Conservation (phyloP, 2,329 filamentous ascomycete species). For the Claviceps digitariae region DNA sequence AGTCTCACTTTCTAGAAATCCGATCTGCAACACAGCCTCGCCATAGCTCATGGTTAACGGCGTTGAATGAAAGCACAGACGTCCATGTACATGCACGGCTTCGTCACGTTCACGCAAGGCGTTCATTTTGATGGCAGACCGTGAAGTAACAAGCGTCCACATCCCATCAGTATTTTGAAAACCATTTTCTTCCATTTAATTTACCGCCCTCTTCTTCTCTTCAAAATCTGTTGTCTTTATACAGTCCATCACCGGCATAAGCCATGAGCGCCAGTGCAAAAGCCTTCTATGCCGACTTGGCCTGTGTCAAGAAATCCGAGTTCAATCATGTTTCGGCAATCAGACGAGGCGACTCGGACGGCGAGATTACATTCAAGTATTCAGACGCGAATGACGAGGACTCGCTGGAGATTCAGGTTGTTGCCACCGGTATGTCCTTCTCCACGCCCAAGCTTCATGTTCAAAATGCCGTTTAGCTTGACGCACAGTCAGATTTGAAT, state of each 20-base stretch:
- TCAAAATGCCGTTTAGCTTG: background rate
- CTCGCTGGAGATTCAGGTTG: constrained; percentile 23
- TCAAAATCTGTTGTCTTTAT: background rate
- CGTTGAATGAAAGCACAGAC: background rate
- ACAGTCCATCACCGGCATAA: background rate
- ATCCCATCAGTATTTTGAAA: background rate
- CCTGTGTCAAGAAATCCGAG: constrained; percentile 23
- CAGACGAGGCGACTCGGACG: constrained; percentile 53
- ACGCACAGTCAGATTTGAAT: constrained; percentile 14
- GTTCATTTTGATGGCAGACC: background rate
- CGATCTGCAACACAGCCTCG: background rate
- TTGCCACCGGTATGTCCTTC: constrained; percentile 20
- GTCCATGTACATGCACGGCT: background rate
- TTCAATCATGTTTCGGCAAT: constrained; percentile 41
- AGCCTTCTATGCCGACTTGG: constrained; percentile 44
- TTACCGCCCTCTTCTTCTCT: background rate
- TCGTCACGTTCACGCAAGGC: background rate
- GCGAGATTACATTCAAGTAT: constrained; percentile 53
- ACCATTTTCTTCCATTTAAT: background rate
- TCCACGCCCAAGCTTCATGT: constrained; percentile 4
- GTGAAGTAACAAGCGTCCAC: background rate
- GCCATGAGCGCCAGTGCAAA: background rate
- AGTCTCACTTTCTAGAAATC: background rate
- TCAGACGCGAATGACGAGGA: constrained; percentile 12
- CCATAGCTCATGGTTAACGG: background rate